Evolutionary conservation across 495 filamentous ascomycete species (phyloP), one percentile per base, ranked within the genome.

Genomic region (Lentithecium fluviatile): DNA sequence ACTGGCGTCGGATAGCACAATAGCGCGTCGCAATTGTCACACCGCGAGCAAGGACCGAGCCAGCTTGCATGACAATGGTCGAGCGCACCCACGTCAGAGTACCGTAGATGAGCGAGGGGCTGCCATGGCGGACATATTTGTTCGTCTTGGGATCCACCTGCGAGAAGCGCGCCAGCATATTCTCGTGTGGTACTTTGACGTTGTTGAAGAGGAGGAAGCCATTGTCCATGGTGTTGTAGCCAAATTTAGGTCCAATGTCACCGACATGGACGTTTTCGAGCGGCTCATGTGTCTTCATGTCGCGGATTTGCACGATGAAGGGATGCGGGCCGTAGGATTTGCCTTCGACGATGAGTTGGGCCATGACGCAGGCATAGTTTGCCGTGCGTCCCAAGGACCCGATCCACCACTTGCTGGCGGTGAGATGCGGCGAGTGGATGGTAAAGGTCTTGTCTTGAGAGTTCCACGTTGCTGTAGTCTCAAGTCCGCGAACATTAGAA

Each of bases 391-490:
- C 88, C 6, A 89, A 76, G 23, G 83, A 85, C 0, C 88, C 88
- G 66, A 89, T 88, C 88, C 88, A 90, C 87, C 86, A 91, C 69
- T 91, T 91, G 37, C 82, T 83, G 15, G 85, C 79, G 10, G 86
- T 89, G 53, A 88, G 74, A 52, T 79, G 74, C 0, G 88, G 88
- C 0, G 84, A 86, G 65, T 87, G 81, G 48, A 91, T 80, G 45
- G 76, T 82, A 71, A 89, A 90, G 5, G 83, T 86, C 73, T 87
- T 84, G 65, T 86, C 81, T 13, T 82, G 73, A 2, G 79, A 69
- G 67, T 88, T 83, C 83, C 85, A 89, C 25, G 82, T 88, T 15
- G 86, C 87, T 11, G 83, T 87, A 17, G 87, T 90, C 71, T 89
- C 85, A 38, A 90, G 74, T 19, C 87, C 87, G 58, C 86, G 80